phyloP scores from a whole-genome alignment of 1,284 basidiomycete species.

The Inonotus hispidus region DNA sequence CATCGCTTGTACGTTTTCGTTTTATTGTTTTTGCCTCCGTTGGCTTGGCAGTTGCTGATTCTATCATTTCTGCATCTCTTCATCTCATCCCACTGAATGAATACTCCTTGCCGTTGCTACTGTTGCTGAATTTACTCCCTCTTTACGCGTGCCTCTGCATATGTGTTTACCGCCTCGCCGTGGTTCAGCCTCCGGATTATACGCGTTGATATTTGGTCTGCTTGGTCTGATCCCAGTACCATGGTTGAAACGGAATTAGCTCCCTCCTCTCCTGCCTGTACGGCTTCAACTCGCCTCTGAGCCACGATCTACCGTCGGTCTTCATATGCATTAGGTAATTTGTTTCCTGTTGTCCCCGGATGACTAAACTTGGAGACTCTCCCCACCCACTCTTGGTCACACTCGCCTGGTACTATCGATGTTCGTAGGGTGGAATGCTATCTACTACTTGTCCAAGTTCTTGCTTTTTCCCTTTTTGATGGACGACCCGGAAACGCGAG shows the following conservation, averaged over 20 bases:
- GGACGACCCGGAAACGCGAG: too few relatives aligned
- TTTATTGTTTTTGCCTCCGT: background rate
- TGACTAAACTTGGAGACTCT: too few relatives aligned
- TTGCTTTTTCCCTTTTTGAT: too few relatives aligned
- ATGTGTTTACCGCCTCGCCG: background rate
- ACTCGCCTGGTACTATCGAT: too few relatives aligned
- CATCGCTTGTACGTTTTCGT: slow-evolving; percentile 47
- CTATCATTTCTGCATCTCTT: background rate
- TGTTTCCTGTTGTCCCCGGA: too few relatives aligned
- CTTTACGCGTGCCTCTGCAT: background rate
- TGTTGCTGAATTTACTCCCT: too few relatives aligned
- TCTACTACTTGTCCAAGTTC: too few relatives aligned
- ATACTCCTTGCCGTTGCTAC: too few relatives aligned
- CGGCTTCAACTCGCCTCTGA: background rate
- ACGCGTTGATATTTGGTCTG: slow-evolving; percentile 62
- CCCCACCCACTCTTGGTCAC: too few relatives aligned
- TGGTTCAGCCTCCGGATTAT: slow-evolving; percentile 54
- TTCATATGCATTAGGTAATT: too few relatives aligned
- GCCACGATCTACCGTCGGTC: background rate
- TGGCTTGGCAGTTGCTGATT: slow-evolving; percentile 4
- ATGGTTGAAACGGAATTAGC: slow-evolving; percentile 36
- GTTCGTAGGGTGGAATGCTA: too few relatives aligned
- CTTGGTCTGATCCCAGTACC: slow-evolving; percentile 66
- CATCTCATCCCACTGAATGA: background rate
- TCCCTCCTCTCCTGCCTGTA: too few relatives aligned